Percentiles rank a stretch among this genome's conserved stretches.
Evolutionary conservation across 108 stramenopile genomes (phyloP).

Genomic region (Aurantiochytrium sp.): DNA sequence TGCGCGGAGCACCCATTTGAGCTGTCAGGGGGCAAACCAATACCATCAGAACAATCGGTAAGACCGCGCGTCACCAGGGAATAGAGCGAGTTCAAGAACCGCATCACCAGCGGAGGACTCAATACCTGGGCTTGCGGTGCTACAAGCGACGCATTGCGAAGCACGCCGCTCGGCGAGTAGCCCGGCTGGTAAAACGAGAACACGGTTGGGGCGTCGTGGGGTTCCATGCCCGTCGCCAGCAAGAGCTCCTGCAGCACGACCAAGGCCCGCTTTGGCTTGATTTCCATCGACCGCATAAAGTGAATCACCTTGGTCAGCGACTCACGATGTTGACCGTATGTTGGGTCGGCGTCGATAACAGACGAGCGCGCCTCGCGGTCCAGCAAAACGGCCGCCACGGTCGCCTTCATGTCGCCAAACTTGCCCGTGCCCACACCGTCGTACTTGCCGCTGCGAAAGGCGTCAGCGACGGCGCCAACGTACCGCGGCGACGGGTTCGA

Average conservation of each 20-base stretch:
- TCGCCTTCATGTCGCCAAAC: slow-evolving; percentile 59
- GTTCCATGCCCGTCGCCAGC: slow-evolving; percentile 45
- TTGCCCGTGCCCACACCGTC: slow-evolving; percentile 39
- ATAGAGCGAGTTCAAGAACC: slow-evolving; percentile 45
- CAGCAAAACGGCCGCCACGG: slow-evolving; percentile 50
- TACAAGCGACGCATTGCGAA: slow-evolving; percentile 30
- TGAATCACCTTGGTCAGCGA: slow-evolving; percentile 50
- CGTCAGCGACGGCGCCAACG: slow-evolving; percentile 39
- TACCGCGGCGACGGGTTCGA: slow-evolving; percentile 63
- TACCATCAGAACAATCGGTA: not conserved
- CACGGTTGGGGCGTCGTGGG: slow-evolving; percentile 43
- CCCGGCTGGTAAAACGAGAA: slow-evolving; percentile 60
- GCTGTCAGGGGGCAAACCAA: not conserved
- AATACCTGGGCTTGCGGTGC: slow-evolving; percentile 47
- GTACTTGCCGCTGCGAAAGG: slow-evolving; percentile 33
- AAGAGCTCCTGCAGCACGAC: slow-evolving; percentile 1
- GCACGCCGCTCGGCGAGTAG: slow-evolving; percentile 35
- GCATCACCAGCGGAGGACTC: slow-evolving; percentile 30
- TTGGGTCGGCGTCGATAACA: slow-evolving; percentile 49
- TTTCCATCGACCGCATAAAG: slow-evolving; percentile 48
- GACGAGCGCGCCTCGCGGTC: slow-evolving; percentile 47
- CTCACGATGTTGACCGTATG: slow-evolving; percentile 39
- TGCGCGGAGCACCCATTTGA: not conserved
- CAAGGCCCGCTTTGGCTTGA: slow-evolving; percentile 22
- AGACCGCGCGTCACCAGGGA: slow-evolving; percentile 51